Evolutionary conservation across 345 rosid genomes (phyloP).

Genomic region (Firmiana major): DNA sequence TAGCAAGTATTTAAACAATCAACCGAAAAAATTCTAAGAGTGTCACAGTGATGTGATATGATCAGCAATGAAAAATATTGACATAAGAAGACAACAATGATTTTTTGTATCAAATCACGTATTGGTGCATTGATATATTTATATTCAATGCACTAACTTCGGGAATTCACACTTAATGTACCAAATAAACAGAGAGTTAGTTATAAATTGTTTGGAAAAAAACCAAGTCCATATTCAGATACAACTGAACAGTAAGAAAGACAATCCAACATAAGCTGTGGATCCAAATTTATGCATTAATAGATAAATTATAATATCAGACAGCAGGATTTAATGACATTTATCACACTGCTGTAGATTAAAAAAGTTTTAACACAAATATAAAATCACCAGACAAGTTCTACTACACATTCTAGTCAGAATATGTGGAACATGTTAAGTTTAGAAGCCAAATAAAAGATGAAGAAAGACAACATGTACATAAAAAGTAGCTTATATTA

Average conservation of each 20-base stretch:
- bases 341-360: not conserved
- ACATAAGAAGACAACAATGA: not conserved
- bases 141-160: not conserved
- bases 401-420: not conserved
- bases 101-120: not conserved
- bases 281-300: not conserved
- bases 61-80: not conserved
- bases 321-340: not conserved
- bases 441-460: not conserved
- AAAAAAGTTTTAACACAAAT: not conserved
- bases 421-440: not conserved
- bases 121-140: not conserved
- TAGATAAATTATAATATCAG: not conserved
- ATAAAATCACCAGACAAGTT: not conserved
- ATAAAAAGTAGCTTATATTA: not conserved
- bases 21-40: not conserved
- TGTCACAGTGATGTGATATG: not conserved
- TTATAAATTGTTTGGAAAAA: not conserved
- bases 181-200: not conserved
- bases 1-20: constrained; percentile 18
- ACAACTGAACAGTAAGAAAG: not conserved
- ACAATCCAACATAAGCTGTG: not conserved
- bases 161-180: not conserved
- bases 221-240: not conserved
- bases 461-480: not conserved